Percentiles rank a stretch among this genome's conserved stretches.
These are phyloP conservation scores for Candida ulmi DNA, from an alignment of 805 yeast genomes.

Conservation along the genomic window DNA sequence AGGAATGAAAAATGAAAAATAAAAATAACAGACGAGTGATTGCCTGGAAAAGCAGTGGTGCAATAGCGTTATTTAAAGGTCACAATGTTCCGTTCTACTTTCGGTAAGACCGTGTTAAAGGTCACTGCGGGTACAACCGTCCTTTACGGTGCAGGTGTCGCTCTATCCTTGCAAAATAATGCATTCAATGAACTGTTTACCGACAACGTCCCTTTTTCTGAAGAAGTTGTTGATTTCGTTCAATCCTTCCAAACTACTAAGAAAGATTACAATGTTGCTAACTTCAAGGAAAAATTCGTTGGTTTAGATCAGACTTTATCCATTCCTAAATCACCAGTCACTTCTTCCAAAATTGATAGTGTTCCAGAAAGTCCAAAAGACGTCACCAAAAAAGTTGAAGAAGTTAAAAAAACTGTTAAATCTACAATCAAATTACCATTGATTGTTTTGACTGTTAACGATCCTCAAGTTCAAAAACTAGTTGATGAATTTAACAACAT, in stretches of 20 bases:
- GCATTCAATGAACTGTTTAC: conserved; percentile 56
- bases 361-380: conserved; percentile 15
- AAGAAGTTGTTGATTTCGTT: conserved; percentile 41
- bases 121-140: conserved; percentile 27
- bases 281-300: conserved; percentile 32
- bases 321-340: conserved; percentile 35
- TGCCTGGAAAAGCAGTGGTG: background rate
- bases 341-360: conserved; percentile 26
- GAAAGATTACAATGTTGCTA: conserved; percentile 26
- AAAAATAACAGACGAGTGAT: background rate
- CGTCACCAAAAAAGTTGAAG: background rate
- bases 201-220: conserved; percentile 62
- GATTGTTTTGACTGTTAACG: conserved; percentile 25
- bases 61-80: background rate
- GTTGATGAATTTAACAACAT: conserved; percentile 20
- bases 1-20: too few species aligned
- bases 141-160: conserved; percentile 57
- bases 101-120: conserved; percentile 27
- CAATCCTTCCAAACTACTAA: conserved; percentile 31
- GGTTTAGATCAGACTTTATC: conserved; percentile 33
- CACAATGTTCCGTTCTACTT: conserved; percentile 22
- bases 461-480: conserved; percentile 20
- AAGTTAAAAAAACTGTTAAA: conserved; percentile 11
- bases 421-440: conserved; percentile 17
- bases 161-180: conserved; percentile 49